Conservation (phyloP, 257 asterid genomes). For the Solanum bulbocastanum region DNA sequence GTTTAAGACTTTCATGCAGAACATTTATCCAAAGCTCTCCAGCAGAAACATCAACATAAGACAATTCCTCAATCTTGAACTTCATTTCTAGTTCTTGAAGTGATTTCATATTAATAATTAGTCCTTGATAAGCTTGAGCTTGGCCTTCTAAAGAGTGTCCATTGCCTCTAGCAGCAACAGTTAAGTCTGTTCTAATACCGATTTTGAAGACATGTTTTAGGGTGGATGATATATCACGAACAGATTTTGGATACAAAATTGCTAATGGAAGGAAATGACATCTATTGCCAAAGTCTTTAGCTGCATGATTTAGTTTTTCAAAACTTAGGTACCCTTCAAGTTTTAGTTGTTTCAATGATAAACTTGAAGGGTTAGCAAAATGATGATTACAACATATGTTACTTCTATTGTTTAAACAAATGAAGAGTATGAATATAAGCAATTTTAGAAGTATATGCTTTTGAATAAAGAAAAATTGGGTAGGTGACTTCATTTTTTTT, state of each 20-base stretch:
- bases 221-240: constrained; percentile 51
- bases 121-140: constrained; percentile 61
- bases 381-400: constrained; percentile 20
- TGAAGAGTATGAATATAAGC: constrained; percentile 25
- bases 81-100: constrained; percentile 29
- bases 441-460: constrained; percentile 25
- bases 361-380: constrained; percentile 10
- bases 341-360: constrained; percentile 16
- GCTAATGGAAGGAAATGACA: constrained; percentile 48
- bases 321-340: constrained; percentile 54
- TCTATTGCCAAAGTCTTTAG: constrained; percentile 72
- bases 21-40: constrained; percentile 82
- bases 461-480: constrained; percentile 17
- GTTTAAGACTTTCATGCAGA: constrained; percentile 57
- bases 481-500: constrained; percentile 17
- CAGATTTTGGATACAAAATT: constrained; percentile 62
- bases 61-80: constrained; percentile 27
- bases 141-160: constrained; percentile 83
- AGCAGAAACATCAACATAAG: constrained; percentile 70
- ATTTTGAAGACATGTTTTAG: constrained; percentile 31
- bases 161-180: constrained; percentile 75
- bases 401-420: constrained; percentile 28
- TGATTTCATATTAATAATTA: constrained; percentile 57
- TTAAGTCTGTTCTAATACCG: constrained; percentile 34
- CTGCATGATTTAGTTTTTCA: constrained; percentile 32